Conservation (phyloP, 345 rosid species). For the Salix viminalis region DNA sequence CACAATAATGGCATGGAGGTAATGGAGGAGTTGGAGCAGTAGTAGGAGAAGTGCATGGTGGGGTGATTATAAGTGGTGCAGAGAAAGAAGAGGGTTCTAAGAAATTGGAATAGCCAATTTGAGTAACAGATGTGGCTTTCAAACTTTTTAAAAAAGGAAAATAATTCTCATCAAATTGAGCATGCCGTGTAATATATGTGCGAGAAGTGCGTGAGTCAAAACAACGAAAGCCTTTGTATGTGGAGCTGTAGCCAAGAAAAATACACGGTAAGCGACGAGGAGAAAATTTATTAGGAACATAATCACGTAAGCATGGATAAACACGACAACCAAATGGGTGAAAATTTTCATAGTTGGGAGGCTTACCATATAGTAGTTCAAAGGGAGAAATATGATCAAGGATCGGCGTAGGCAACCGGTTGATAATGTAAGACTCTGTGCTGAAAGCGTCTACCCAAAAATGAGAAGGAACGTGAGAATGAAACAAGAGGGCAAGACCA, state of each 20-base stretch:
- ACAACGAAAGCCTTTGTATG: background rate
- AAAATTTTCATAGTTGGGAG: background rate
- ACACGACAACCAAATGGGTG: background rate
- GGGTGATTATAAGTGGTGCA: no score
- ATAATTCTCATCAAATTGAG: no score
- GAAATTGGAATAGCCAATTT: no score
- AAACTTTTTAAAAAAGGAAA: no score
- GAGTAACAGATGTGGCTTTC: no score
- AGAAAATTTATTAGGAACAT: background rate
- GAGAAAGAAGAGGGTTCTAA: no score
- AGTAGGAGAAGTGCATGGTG: no score
- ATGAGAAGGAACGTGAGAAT: background rate
- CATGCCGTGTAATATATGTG: no score
- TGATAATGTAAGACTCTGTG: conserved; percentile 1
- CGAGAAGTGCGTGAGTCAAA: background rate
- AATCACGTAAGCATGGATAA: background rate
- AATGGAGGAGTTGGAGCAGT: no score
- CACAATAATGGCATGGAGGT: no score
- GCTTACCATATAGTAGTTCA: background rate
- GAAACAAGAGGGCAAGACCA: background rate
- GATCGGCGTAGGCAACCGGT: background rate
- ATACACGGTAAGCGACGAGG: background rate
- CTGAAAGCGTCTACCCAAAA: background rate
- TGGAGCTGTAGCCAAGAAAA: background rate
- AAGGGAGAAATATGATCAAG: background rate